Evolutionary conservation across 495 filamentous ascomycete species (phyloP), one percentile per base, ranked within the genome.

Genomic region (Penicillium riverlandense): DNA sequence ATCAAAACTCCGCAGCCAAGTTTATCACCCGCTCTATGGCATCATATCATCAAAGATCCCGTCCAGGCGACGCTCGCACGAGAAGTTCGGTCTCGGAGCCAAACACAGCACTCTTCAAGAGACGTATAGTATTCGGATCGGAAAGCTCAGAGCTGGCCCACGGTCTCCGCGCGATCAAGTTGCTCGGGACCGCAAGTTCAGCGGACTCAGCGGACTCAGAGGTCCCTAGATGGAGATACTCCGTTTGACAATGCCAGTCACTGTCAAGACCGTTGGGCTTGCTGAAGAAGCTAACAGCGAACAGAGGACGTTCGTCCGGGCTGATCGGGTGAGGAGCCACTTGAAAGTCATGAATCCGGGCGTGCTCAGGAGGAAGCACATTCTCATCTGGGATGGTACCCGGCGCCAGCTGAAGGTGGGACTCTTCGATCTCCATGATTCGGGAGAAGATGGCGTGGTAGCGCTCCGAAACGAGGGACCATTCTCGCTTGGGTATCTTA

Each of bases 381-480:
- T 44, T 31, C n/a, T 56, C 40, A 3, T 40, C 34, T 4, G 36
- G 46, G 11, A 10, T 16, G 8, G 28, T 40, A 13, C 33, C 45
- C 5, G 33, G 22, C 2, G 22, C 9, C n/a, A 40, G 27, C 4
- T 44, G 11, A 0, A 47, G 32, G 7, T 37, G 11, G 1, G 8
- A 32, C 36, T 54, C 45, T 47, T 52, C 55, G 8, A 54, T n/a
- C 10, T 47, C 45, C 45, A 54, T 47, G 12, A 58, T 54, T 2
- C 45, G 48, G 2, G 33, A 43, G 16, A 49, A 54, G 11, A 58
- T 50, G 10, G 40, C 14, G 35, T 48, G 35, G 16, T 58, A 54
- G 22, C 49, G 45, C n/a, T 30, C 8, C 8, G 43, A 28, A 22
- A 43, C 33, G 14, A 49, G 38, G 6, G 49, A 31, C 40, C 40